Evolutionary conservation across 495 filamentous ascomycete species (phyloP), one percentile per base, ranked within the genome.

Genomic region (Penicillium cosmopolitanum): DNA sequence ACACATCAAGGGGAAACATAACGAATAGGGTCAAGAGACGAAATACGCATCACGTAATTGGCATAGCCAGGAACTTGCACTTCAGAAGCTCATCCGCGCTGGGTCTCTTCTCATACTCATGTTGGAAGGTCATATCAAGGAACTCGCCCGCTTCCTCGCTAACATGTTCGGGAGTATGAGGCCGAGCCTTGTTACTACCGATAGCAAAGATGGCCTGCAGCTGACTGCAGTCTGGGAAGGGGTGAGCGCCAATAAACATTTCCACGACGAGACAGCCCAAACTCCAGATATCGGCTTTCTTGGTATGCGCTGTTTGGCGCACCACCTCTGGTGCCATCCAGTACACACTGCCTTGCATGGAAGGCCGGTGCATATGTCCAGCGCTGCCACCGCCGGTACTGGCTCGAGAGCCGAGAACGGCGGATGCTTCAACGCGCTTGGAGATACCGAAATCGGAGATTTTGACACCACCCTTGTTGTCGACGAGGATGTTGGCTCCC

Each of bases 241-340:
- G 95, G 69, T 99, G 95, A 31, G 85, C 87, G 40, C 95, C 95
- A 15, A 93, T 98, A 79, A 99, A 96, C 95, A 99, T 99, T 76
- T 99, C 95, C 28, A 99, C 95, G 47, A 99, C 89, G 18, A 99
- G 78, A 73, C 95, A 99, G 21, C 95, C 95, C 35, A 99, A 82
- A 55, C 91, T 96, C 95, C 95, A 99, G 69, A 99, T 98, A 71
- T 99, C 95, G n/a, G 96, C 95, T 77, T 99, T 99, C 70, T 94
- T 92, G 0, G 95, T 98, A 72, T 99, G 97, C 0, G 92, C 91
- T 1, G 94, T 97, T 74, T 98, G 95, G 60, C 92, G 93, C 53
- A 99, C 96, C 33, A 99, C 95, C 75, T 99, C 95, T 28, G 95
- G 95, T 3, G 95, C 95, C 95, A 99, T 99, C 95, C 95, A 99